phyloP scores from a whole-genome alignment of 768 basidiomycete species.

The Albatrellus ellisii region DNA sequence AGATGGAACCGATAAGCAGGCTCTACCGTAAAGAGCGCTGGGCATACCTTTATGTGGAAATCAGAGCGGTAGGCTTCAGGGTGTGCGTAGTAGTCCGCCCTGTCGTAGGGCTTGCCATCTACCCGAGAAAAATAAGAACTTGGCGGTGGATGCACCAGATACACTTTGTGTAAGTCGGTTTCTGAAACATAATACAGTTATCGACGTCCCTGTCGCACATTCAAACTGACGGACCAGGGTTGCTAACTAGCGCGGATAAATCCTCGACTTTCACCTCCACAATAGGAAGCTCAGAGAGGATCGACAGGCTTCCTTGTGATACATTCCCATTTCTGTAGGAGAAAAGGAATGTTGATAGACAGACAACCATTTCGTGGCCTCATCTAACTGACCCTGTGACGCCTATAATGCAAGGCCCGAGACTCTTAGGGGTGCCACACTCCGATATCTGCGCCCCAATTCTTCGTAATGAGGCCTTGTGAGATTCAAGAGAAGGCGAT shows the following conservation, averaged over 20 bases:
- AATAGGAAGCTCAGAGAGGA: conserved; percentile 60
- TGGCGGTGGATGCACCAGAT: conserved; percentile 60
- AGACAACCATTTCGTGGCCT: conserved; percentile 2
- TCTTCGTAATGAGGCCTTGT: conserved; percentile 39
- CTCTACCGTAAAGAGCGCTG: background rate
- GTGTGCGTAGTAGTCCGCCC: conserved; percentile 59
- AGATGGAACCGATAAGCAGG: background rate
- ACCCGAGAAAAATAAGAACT: conserved; percentile 53
- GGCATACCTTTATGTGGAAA: conserved; percentile 51
- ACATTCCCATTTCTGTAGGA: conserved; percentile 64
- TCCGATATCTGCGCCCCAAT: conserved; percentile 43
- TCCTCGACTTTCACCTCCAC: conserved; percentile 41
- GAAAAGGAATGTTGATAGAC: background rate
- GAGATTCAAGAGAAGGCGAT: conserved; percentile 39
- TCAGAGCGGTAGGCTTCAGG: conserved; percentile 53
- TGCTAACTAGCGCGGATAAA: conserved; percentile 39
- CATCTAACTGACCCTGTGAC: conserved; percentile 54
- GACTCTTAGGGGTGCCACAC: conserved; percentile 43
- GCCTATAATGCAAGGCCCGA: conserved; percentile 73
- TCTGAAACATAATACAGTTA: conserved; percentile 22
- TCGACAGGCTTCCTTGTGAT: conserved; percentile 60
- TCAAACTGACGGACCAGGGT: conserved; percentile 28
- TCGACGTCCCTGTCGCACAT: background rate
- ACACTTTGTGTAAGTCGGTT: conserved; percentile 51
- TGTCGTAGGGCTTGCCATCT: conserved; percentile 44